Base-by-base conservation (phyloP, 805 yeast species). In the Komagataella phaffii region DNA sequence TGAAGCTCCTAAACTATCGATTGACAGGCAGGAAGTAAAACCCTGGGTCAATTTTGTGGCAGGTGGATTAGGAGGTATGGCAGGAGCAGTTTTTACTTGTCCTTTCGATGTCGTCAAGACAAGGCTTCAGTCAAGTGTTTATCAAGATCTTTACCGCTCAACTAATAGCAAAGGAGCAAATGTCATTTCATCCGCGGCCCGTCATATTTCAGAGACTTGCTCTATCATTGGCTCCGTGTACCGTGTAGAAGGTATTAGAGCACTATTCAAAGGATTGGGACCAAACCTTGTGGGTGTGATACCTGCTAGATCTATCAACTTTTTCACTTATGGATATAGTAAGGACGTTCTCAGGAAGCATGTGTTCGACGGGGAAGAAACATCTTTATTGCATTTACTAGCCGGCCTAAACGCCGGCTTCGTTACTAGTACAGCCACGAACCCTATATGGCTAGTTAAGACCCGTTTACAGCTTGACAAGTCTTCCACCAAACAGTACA, bases 91-190 rank as follows among this genome's bases (percentile, higher is more conserved):
- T 2, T 82, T 81, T 51, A 93, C 99, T 0, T 84, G 96, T 59
- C 99, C 99, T 1, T 79, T 93, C 55, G 99, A 90, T 66, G 95
- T 93, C 49, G 96, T 93, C 44, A 93, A 93, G 63, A 93, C 99
- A 0, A 76, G 99, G 61, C 70, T 93, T 52, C 99, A 93, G 65
- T 85, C 96, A 54, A 96, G 89, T 61, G 87, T 84, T 6, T 90
- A 84, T 59, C 77, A 76, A 56, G 68, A 73, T 6, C 66, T 76
- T 10, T 85, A 85, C 62, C 40, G 40, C 40, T 64, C 64, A 49
- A 60, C 69, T 56, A 70, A 76, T 8, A 71, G 73, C 7, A 45
- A 50, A n/a, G 43, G 45, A 17, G 69, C 70, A 7, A 65, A 64
- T 51, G 24, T 54, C 49, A 49, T 76, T 1, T 57, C 68, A n/a